Evolutionary conservation across 73 alveolate genomes (phyloP).

Genomic region (Paraurostyla sp.): DNA sequence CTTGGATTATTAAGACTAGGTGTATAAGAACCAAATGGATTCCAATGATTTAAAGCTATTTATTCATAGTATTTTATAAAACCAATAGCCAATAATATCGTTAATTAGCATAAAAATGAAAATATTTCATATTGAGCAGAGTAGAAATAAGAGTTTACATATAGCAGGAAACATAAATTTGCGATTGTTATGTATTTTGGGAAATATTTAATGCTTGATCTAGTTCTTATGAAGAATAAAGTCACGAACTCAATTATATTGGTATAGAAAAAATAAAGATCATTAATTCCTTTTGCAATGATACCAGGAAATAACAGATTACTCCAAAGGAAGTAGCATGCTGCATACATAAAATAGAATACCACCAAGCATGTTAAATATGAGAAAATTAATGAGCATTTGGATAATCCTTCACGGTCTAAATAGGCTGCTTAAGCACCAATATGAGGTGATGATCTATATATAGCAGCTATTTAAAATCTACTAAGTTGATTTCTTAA

Average conservation of each 20-base stretch:
- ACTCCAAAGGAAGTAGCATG: slow-evolving; percentile 45
- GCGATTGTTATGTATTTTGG: slow-evolving; percentile 16
- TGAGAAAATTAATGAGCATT: not conserved
- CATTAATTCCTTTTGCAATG: slow-evolving; percentile 37
- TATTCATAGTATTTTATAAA: slow-evolving; percentile 52
- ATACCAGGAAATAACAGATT: slow-evolving; percentile 1
- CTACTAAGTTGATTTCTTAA: slow-evolving; percentile 6
- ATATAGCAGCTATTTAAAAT: slow-evolving; percentile 51
- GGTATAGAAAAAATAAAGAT: slow-evolving; percentile 56
- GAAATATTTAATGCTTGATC: slow-evolving; percentile 62
- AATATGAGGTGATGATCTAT: slow-evolving; percentile 53
- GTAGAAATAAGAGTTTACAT: slow-evolving; percentile 33
- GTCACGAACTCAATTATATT: slow-evolving; percentile 49
- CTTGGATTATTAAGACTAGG: slow-evolving; percentile 61
- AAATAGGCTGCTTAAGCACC: slow-evolving; percentile 68
- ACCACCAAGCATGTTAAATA: slow-evolving; percentile 3
- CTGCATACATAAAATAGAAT: slow-evolving; percentile 63
- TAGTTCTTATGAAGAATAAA: slow-evolving; percentile 46
- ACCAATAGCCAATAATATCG: not conserved
- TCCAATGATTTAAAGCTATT: slow-evolving; percentile 54
- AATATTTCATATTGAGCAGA: slow-evolving; percentile 43
- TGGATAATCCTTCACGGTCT: slow-evolving; percentile 12
- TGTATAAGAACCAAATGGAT: slow-evolving; percentile 63
- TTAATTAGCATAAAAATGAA: not conserved
- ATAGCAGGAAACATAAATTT: slow-evolving; percentile 36